A percentile compares a stretch with the other conserved stretches of the same genome.
These are phyloP conservation scores for Clarireedia homoeocarpa DNA, from an alignment of 2,329 filamentous ascomycete species.

Conservation along the genomic window DNA sequence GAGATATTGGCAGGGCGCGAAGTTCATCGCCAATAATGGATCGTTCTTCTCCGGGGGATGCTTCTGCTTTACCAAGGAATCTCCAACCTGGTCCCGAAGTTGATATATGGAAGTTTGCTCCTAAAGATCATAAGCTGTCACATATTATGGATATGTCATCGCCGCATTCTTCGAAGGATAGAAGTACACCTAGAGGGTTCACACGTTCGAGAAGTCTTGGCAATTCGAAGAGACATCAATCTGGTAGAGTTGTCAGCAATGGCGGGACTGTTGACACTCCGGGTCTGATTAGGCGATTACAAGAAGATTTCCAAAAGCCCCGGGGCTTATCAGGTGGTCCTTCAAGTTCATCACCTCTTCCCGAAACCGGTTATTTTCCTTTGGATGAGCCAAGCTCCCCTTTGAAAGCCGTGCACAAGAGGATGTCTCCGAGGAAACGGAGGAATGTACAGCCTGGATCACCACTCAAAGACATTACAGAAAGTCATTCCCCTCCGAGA, in stretches of 20 bases:
- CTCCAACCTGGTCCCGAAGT: constrained; percentile 64
- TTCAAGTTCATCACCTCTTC: constrained; percentile 33
- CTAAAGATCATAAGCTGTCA: constrained; percentile 42
- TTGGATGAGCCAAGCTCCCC: not conserved
- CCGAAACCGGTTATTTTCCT: not conserved
- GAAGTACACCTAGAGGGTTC: constrained; percentile 18
- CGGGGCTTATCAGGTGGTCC: constrained; percentile 24
- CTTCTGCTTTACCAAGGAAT: constrained; percentile 39
- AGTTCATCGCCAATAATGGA: constrained; percentile 61
- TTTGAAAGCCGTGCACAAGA: not conserved
- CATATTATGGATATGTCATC: constrained; percentile 65
- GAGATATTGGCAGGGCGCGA: constrained; percentile 36
- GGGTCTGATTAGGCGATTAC: constrained; percentile 60
- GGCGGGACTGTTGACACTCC: constrained; percentile 31
- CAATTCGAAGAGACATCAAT: constrained; percentile 56
- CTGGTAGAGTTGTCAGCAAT: constrained; percentile 41
- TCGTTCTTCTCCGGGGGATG: constrained; percentile 25
- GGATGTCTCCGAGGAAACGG: not conserved
- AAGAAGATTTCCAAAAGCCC: constrained; percentile 36
- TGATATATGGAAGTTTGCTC: constrained; percentile 70
- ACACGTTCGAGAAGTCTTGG: constrained; percentile 7
- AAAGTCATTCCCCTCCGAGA: not conserved
- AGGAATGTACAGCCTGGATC: not conserved
- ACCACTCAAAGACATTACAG: not conserved
- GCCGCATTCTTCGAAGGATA: constrained; percentile 47